Conservation (phyloP, 345 rosid species). For the Rhizophora mangle region DNA sequence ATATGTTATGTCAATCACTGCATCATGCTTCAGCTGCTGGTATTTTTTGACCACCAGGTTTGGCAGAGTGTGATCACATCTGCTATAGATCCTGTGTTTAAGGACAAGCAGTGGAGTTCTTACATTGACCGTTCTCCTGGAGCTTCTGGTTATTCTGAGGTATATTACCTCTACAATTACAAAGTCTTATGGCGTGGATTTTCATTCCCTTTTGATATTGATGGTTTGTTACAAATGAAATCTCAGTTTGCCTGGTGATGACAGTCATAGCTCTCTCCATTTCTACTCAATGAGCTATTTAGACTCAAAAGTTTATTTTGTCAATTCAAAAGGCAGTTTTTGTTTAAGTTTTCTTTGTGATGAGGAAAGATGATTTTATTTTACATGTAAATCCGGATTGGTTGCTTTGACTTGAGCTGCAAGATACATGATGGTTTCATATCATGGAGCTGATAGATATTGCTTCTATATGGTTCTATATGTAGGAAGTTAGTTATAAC, state of each 20-base stretch:
- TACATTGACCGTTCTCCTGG: conserved; percentile 94
- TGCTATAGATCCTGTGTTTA: conserved; percentile 96
- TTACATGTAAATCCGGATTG: background rate
- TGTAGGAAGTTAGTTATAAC: background rate
- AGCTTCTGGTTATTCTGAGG: conserved; percentile 73
- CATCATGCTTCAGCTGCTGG: conserved; percentile 13
- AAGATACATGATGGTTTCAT: background rate
- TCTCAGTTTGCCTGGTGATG: no score
- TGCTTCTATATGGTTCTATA: background rate
- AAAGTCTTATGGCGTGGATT: no score
- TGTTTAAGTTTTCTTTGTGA: no score
- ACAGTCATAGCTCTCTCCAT: no score
- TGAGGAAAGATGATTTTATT: no score
- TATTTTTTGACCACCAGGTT: conserved; percentile 46
- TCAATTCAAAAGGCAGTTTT: no score
- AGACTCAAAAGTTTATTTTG: no score
- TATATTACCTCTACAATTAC: conserved; percentile 18
- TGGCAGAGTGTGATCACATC: conserved; percentile 71
- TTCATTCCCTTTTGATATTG: no score
- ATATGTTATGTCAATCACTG: background rate
- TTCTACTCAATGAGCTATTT: no score
- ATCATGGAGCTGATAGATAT: background rate
- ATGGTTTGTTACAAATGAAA: no score
- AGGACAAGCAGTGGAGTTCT: conserved; percentile 88
- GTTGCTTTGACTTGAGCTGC: background rate